Base-by-base conservation (phyloP, 179 eudicot genomes). In the Beta lomatogona region DNA sequence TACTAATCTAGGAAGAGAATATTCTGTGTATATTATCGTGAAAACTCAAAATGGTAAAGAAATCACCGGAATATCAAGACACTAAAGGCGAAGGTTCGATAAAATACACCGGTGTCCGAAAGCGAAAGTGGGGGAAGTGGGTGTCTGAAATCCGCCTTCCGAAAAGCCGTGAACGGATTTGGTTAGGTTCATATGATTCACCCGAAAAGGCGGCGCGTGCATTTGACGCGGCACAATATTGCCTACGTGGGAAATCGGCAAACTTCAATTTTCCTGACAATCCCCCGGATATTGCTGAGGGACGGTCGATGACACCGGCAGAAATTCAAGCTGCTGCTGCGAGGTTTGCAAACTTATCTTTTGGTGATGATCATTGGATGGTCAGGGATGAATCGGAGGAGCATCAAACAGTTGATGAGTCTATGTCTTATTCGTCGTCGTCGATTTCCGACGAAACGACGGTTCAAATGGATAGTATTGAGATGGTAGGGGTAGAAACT, bases 171-270 rank as follows among this genome's bases (percentile, higher is more conserved):
- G 92, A 90, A 22, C 71, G 95, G 59, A 93, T 93, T 4, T 93
- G 97, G 97, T 53, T 92, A 1, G 97, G 97, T 0, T 93, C 95
- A 0, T 93, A 82, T 58, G 89, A 89, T 70, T 61, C 92, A 0
- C 65, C 95, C 9, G 88, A 82, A 52, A 91, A 93, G 53, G 97
- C 97, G 1, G 97, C 96, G 4, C 89, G 93, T 63, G 97, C 97
- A 1, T 93, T 92, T 71, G 97, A 93, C 80, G 97, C 94, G 15
- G 97, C 97, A 1, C 92, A 88, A 5, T 91, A 82, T 54, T 90
- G 95, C 80, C 82, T 92, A 8, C 95, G 97, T 48, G 97, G 97
- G 53, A 53, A 57, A 12, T 57, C 78, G 6, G 97, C 92, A n/a
- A 87, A 88, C 59, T 88, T 93, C 82, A 93, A 93, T 21, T 93